Evolutionary conservation across 805 yeast species (phyloP), one percentile per base, ranked within the genome.

Genomic region (Zygotorulaspora florentina): DNA sequence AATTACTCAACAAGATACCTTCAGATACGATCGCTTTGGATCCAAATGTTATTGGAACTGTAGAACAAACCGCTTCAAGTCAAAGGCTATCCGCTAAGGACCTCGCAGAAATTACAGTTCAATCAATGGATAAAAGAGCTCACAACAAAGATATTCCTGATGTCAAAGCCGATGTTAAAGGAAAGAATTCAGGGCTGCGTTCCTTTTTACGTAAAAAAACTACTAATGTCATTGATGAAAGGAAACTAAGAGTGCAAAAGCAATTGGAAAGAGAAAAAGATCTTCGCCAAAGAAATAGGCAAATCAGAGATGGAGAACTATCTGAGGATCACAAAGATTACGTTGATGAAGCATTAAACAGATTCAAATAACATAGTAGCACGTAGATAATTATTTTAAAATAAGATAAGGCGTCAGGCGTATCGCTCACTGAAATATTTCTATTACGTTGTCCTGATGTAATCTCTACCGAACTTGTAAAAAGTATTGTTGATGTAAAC

Each of bases 1-100:
- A 84, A 1, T 74, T 93, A 64, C 69, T 93, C 62, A 87, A 91
- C 69, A 93, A 93, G 68, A 73, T 93, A 54, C 82, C 85, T 54
- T 95, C 97, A 6, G 98, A 91, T 64, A 84, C 95, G 70, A 93
- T 93, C 50, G 74, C 95, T 1, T 71, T 93, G 60, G 96, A 93
- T 73, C 98, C 98, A 46, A 78, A 75, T 58, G 79, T 76, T 43
- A 85, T 93, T 55, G 99, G 99, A 55, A 75, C 80, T 3, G 89
- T 93, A 12, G 91, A 87, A 58, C 77, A 77, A 55, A 74, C 83
- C 45, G 84, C 91, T 3, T 72, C 77, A 12, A 68, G 71, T 12
- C 71, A 76, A 45, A 77, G 97, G 58, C 68, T 84, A 61, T 78
- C 79, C 39, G 83, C 87, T 1, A 68, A 78, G 46, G 81, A 82